Evolutionary conservation across 2,329 filamentous ascomycete species (phyloP), one percentile per base, ranked within the genome.

Genomic region (Fusarium scirpi): DNA sequence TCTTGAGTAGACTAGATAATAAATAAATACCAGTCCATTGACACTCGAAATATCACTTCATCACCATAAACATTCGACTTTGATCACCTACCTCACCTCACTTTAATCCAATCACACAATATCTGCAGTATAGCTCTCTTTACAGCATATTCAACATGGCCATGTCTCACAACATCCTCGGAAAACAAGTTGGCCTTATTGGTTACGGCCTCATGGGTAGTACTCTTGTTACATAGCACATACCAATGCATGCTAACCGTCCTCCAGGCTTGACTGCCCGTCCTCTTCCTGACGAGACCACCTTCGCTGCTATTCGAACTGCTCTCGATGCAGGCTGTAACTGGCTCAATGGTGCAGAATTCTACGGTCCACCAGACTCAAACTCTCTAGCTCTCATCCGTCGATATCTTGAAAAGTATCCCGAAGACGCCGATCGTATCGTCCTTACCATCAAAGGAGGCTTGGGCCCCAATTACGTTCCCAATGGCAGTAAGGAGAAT

Each of bases 371-470:
- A 1, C 83, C 83, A 3, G 80, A 85, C 16, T 80, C 81, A 72
- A 89, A 90, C 79, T 82, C 79, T 58, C 85, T 88, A 56, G 82
- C 85, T 51, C 80, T 91, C 29, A 78, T 91, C n/a, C 82, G 86
- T 57, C 81, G 83, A 24, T 91, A 91, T 78, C 89, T 91, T 73
- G 82, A 82, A 34, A 82, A 84, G 67, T 85, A 90, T 75, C 89
- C 89, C 1, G 85, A 88, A 63, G 86, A 90, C 65, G 87, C 87
- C 16, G 79, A 83, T 47, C 86, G 88, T 70, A 83, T 91, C 4
- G 82, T 90, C 12, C 78, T 91, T 49, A 85, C 83, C 71, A 82
- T 91, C 75, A 91, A 91, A 78, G 89, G 89, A 27, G 87, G 82
- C 15, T 29, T 82, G 24, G 77, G 83, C 41, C 62, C 75, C 2